Percentiles rank a stretch among this genome's conserved stretches.
Conservation (phyloP, 2,329 filamentous ascomycete genomes). For the Botrytis squamosa region DNA sequence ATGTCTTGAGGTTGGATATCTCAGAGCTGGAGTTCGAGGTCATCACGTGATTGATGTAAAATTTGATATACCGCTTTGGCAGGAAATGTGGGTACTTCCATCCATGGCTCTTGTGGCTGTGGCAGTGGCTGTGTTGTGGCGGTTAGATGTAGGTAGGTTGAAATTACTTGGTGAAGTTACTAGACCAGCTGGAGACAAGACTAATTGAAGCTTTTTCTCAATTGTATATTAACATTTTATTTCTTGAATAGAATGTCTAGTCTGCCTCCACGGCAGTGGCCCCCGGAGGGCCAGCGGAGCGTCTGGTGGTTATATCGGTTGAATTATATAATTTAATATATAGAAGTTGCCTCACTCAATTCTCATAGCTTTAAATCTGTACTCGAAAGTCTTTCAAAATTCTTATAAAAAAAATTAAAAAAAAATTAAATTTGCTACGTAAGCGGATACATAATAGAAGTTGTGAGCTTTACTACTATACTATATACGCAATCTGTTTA, state of each 20-base stretch:
- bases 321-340: too few species aligned
- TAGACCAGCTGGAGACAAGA: not conserved
- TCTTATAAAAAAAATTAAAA: too few species aligned
- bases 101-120: not conserved
- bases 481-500: too few species aligned
- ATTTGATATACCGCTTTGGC: not conserved
- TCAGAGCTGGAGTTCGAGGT: not conserved
- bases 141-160: not conserved
- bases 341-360: too few species aligned
- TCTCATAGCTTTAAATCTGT: too few species aligned
- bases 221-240: not conserved
- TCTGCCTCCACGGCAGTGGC: constrained; percentile 6
- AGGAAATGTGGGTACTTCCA: too few species aligned
- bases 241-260: not conserved
- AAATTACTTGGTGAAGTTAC: not conserved
- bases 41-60: not conserved
- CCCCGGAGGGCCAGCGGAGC: not conserved
- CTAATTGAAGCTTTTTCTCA: not conserved
- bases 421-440: too few species aligned
- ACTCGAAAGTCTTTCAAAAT: too few species aligned
- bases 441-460: too few species aligned
- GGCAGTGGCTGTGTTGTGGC: not conserved
- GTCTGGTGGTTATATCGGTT: too few species aligned
- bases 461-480: too few species aligned
- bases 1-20: not conserved